Evolutionary conservation across 2,329 filamentous ascomycete species (phyloP), one percentile per base, ranked within the genome.

Genomic region (Fusarium solani-melongenae): DNA sequence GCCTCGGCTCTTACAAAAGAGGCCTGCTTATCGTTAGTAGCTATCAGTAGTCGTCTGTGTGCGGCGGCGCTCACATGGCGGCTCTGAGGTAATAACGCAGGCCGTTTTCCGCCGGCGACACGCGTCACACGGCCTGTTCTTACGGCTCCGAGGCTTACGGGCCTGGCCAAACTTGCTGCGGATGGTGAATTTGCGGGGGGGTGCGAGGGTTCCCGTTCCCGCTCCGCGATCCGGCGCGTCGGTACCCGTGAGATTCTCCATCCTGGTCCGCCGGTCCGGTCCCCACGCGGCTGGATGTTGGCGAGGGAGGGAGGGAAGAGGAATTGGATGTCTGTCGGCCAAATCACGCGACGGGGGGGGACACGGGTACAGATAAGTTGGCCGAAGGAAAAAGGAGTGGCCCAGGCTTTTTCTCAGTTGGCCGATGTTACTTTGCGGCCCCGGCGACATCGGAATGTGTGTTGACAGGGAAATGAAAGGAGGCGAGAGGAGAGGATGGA

Each of bases 61-160:
- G 29, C 11, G 39, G 59, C 33, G 17, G 39, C 7, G 44, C 84
- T 78, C 80, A 86, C 85, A 86, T 66, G 84, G 85, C 59, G 84
- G 84, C 66, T 81, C 78, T 12, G 79, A 79, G 33, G 83, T 81
- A 63, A 87, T 86, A 9, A 86, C 82, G 73, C 85, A 86, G n/a
- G 83, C 85, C 46, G 84, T 86, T 77, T 86, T 86, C 20, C 85
- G 79, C 55, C 79, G 79, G 10, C 84, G 83, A 70, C 85, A 86
- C 12, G 81, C 80, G 76, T 86, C 85, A 68, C 85, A 87, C 3
- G 85, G 85, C 29, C 84, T 81, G 65, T 84, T 84, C 77, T 86
- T 86, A 66, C 84, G 82, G 74, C 85, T 86, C 63, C 84, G 76
- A 36, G 81, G 82, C 72, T 82, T 79, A 58, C 83, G 77, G 22